Evolutionary conservation across 257 asterid genomes (phyloP), one percentile per base, ranked within the genome.

Genomic region (Solanum pimpinellifolium): DNA sequence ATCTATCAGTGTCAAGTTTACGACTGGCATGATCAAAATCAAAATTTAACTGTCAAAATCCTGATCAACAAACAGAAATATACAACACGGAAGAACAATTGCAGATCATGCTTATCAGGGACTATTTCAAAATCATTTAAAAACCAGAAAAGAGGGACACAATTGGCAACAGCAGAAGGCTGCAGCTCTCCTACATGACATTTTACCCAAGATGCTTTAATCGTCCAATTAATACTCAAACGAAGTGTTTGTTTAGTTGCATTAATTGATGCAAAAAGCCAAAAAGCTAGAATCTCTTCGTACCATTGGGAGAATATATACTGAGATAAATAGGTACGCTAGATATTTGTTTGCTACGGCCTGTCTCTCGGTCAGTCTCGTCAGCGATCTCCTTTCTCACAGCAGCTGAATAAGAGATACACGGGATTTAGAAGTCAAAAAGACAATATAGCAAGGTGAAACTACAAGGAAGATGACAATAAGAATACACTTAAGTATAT

Each of bases 321-420:
- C 99, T 97, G 80, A 97, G 99, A 92, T 97, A 94, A 85, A 97
- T 97, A 68, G 99, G 99, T 86, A 95, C 99, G 23, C 91, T 93
- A 78, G 98, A 97, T 86, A 97, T 97, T 87, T 93, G 95, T 88
- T 92, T 97, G 85, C 91, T 18, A 37, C 96, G 97, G 18, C 99
- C 99, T 10, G 99, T 97, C 92, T 95, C 98, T 86, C 99, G 90
- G 91, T 97, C 99, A 87, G 99, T 97, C 92, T 94, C 99, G 88
- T 97, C 98, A 41, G 98, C 87, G 9, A 97, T 97, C 90, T 95
- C 99, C 93, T 93, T 93, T 83, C 98, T 92, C 76, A 97, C 98
- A 90, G 98, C 98, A 92, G 96, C 98, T 95, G 94, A 92, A 87
- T 29, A 86, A 73, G 88, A 84, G 70, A 88, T 72, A 78, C n/a